Evolutionary conservation across 192 early-diverging fungal species (phyloP), one percentile per base, ranked within the genome.

Genomic region (Dissophora globulifera): DNA sequence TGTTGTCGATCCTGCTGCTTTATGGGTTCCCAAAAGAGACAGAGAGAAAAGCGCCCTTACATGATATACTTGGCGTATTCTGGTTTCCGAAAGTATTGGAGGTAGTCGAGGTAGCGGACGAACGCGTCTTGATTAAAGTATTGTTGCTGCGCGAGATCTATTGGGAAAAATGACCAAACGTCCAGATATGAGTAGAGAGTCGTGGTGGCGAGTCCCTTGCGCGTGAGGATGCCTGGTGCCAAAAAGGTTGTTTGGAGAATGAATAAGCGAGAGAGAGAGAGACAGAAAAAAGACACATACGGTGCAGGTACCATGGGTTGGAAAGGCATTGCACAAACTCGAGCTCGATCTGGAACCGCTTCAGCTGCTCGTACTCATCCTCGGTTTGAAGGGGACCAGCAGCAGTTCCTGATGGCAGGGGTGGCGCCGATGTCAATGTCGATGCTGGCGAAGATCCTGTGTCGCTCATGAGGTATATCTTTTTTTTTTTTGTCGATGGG

Each of bases 321-420:
- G 94, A 87, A 15, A 98, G 83, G 64, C 93, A 95, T 79, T 96
- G 94, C 15, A 98, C 84, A 86, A 98, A 98, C 81, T 98, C 96
- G 33, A 98, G 86, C 80, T 98, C 96, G 19, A 95, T 87, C 69
- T 91, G 87, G 62, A 96, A 96, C 22, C 96, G 88, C 59, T 85
- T 76, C 23, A 76, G 45, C 26, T 76, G 62, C 17, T 76, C 72
- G 63, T 76, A 83, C 53, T 81, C 76, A 56, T 82, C 72, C 23
- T 76, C 72, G 30, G 72, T 67, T 27, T 76, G 57, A 41, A 76
- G 17, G 19, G 33, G n/a, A n/a, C 17, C 35, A 38, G n/a, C n/a
- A n/a, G n/a, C n/a, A n/a, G 35, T 6, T 38, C 35, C 43, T 45
- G 30, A 27, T 29, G 7, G n/a, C n/a, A n/a, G n/a, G n/a, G n/a